Percentiles rank a stretch among this genome's conserved stretches.
These are phyloP conservation scores for Tremellales sp. DNA, from an alignment of 1,284 basidiomycete genomes.

Conservation along the genomic window DNA sequence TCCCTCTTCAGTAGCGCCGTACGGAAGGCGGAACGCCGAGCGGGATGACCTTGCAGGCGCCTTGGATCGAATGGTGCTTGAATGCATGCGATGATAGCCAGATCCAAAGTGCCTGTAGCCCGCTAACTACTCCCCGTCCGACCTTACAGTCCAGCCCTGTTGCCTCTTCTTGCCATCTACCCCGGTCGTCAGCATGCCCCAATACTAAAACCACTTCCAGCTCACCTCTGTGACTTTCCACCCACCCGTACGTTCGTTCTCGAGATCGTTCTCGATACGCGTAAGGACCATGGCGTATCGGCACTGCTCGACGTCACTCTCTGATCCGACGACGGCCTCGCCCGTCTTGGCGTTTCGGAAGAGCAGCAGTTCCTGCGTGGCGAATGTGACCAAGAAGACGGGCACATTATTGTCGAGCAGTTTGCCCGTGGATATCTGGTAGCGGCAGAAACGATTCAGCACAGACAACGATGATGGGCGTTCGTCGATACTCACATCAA, in stretches of 20 bases:
- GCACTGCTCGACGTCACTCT: conserved; percentile 87
- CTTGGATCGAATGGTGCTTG: too few species aligned
- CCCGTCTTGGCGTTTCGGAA: conserved; percentile 86
- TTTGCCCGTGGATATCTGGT: conserved; percentile 56
- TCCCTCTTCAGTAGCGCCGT: too few species aligned
- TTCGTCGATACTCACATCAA: conserved; percentile 60
- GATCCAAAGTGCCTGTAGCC: too few species aligned
- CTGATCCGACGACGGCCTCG: conserved; percentile 80
- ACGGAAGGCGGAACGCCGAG: too few species aligned
- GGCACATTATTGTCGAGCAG: conserved; percentile 84
- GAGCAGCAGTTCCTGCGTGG: conserved; percentile 87
- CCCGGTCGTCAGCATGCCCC: too few species aligned
- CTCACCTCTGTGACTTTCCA: conserved; percentile 96
- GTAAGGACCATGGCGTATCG: conserved; percentile 90
- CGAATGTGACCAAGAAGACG: conserved; percentile 89
- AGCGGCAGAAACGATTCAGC: neutral
- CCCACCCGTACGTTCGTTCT: conserved; percentile 89
- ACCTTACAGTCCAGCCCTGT: too few species aligned
- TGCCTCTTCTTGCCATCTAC: too few species aligned
- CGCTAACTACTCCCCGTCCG: too few species aligned
- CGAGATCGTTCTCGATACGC: conserved; percentile 75
- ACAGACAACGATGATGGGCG: conserved; percentile 1
- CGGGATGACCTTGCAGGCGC: too few species aligned
- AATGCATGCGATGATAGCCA: too few species aligned
- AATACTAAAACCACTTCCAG: too few species aligned